Evolutionary conservation across 495 filamentous ascomycete species (phyloP), one percentile per base, ranked within the genome.

Genomic region (Trichoderma erinaceum): DNA sequence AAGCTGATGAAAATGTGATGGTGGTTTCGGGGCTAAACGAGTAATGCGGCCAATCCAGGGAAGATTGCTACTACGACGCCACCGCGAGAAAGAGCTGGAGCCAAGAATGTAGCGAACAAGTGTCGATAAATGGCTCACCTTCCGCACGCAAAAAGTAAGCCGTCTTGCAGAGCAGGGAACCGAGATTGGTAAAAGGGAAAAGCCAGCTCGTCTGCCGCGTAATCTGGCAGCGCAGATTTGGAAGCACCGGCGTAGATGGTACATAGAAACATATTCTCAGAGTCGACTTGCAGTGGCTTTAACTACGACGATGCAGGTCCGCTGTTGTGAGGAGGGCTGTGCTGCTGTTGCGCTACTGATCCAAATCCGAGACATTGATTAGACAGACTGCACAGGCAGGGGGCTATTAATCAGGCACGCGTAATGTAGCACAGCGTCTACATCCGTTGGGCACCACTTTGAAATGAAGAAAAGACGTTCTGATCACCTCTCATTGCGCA

Each of bases 91-190:
- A 52, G 16, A 23, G 56, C 27, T 61, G 56, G 44, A 32, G 23
- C 56, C 23, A 61, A 32, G 56, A 61, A 32, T 7, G 56, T 32
- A 11, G 29, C 6, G 11, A 32, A 61, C 56, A 11, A 29, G 56
- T 29, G 25, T 32, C 56, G 56, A 61, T 29, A 61, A 61, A 61
- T 61, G 56, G 56, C 56, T 61, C 56, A 61, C 27, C 56, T 7
- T 29, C 25, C 11, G 12, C 25, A 21, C 56, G 4, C 18, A 23
- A 15, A 6, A 52, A 23, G 56, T 29, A 29, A 29, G 56, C 21
- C 32, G 56, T 15, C 23, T 0, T 11, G 1, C 23, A 56, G 10
- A 29, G 16, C 48, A 29, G 23, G 56, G 27, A 61, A 25, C 23
- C 25, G 11, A 61, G 21, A 61, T 61, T 27, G 13, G 23, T 21